Percentiles rank a stretch among this genome's conserved stretches.
Evolutionary conservation across 2,329 filamentous ascomycete genomes (phyloP).

Genomic region (Cladosporium sp.): DNA sequence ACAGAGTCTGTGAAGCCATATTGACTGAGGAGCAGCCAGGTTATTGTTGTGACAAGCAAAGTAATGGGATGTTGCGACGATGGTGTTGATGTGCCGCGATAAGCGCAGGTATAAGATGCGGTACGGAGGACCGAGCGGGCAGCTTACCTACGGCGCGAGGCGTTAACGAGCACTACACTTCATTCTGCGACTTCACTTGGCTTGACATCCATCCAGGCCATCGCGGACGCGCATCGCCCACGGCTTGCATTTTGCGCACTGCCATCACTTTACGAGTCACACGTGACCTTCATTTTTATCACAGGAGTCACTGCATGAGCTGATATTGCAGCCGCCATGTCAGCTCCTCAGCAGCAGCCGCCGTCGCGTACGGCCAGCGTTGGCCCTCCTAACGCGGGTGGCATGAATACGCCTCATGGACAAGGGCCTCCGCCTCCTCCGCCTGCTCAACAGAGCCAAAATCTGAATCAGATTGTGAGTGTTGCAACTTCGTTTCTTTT

Average conservation of each 20-base stretch:
- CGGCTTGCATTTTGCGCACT: not conserved
- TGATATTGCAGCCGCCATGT: constrained; percentile 2
- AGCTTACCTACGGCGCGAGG: not conserved
- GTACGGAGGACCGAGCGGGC: no score
- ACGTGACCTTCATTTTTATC: not conserved
- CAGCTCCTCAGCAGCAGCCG: constrained; percentile 26
- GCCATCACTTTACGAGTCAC: not conserved
- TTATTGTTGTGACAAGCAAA: not conserved
- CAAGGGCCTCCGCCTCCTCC: constrained; percentile 36
- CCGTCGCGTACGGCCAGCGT: constrained; percentile 33
- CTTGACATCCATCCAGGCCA: not conserved
- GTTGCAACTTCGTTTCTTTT: no score
- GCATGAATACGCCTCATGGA: constrained; percentile 38
- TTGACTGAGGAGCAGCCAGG: not conserved
- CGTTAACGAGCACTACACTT: not conserved
- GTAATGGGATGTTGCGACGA: no score
- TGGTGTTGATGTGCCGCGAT: no score
- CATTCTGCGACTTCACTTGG: not conserved
- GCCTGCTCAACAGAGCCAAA: constrained; percentile 65
- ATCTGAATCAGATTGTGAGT: constrained; percentile 93
- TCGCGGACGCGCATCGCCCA: not conserved
- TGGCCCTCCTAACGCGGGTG: constrained; percentile 30
- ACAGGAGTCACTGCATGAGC: not conserved
- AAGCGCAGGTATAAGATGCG: no score
- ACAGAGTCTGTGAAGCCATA: constrained; percentile 41